Conservation (phyloP, 768 basidiomycete genomes). For the Mycena crocata region DNA sequence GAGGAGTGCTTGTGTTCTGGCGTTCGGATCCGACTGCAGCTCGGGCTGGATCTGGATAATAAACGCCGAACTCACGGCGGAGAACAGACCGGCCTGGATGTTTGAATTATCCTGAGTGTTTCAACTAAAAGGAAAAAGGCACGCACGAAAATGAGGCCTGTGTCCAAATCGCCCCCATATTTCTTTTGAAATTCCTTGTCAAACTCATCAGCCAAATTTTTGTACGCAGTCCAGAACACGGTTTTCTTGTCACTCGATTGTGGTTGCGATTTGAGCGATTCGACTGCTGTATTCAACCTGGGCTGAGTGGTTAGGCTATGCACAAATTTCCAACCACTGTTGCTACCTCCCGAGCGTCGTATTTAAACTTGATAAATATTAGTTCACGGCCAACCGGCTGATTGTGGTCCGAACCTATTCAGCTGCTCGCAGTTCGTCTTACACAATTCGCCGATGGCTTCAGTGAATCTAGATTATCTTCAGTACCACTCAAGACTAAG, state of each 20-base stretch:
- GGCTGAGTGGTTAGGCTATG: no score
- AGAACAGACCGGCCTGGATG: slow-evolving; percentile 12
- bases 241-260: slow-evolving; percentile 9
- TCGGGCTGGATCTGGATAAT: slow-evolving; percentile 17
- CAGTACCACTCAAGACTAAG: no score
- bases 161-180: slow-evolving; percentile 9
- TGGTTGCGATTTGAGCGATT: slow-evolving; percentile 1
- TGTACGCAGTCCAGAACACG: slow-evolving; percentile 12
- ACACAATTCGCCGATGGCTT: no score
- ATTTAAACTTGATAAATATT: no score
- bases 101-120: background rate
- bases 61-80: slow-evolving; percentile 4
- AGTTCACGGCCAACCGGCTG: no score
- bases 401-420: no score
- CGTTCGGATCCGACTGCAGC: background rate
- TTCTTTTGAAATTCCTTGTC: slow-evolving; percentile 7
- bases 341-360: no score
- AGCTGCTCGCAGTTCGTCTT: no score
- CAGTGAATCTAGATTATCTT: no score
- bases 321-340: no score
- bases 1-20: background rate
- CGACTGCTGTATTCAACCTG: slow-evolving; percentile 1
- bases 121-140: background rate
- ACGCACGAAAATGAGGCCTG: slow-evolving; percentile 16
- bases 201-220: no score